phyloP scores from a whole-genome alignment of 495 filamentous ascomycete species.

The Podospora anserina region DNA sequence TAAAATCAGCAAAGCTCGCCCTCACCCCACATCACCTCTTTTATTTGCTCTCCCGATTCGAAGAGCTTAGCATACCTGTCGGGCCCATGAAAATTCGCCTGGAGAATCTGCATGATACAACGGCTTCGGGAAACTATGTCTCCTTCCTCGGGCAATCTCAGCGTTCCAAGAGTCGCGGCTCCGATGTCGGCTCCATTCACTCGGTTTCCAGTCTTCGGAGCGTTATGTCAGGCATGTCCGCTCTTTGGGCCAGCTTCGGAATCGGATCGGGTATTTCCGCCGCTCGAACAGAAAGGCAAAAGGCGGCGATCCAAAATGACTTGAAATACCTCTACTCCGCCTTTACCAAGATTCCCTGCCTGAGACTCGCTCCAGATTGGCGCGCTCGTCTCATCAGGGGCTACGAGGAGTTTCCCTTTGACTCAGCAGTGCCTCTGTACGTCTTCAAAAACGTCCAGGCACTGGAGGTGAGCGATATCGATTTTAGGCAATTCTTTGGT shows the following conservation, averaged over 20 bases:
- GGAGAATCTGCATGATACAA: constrained; percentile 88
- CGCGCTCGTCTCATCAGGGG: constrained; percentile 82
- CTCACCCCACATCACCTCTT: constrained; percentile 97
- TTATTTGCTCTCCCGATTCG: constrained; percentile 90
- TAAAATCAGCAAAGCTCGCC: constrained; percentile 86
- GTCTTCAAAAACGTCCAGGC: constrained; percentile 94
- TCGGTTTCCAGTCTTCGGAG: constrained; percentile 96
- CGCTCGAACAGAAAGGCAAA: constrained; percentile 80
- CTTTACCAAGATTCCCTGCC: constrained; percentile 95
- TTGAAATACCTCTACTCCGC: constrained; percentile 95
- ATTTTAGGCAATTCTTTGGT: constrained; percentile 93
- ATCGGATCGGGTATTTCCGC: constrained; percentile 69
- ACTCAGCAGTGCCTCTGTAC: constrained; percentile 91
- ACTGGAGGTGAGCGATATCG: constrained; percentile 89
- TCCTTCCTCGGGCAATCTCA: constrained; percentile 85
- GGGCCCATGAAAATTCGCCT: constrained; percentile 94
- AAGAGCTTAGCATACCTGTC: constrained; percentile 83
- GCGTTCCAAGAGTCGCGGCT: constrained; percentile 67
- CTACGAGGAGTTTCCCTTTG: constrained; percentile 97
- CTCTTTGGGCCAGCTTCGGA: constrained; percentile 85
- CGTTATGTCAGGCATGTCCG: constrained; percentile 93
- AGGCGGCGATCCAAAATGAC: constrained; percentile 77
- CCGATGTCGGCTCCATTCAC: constrained; percentile 85
- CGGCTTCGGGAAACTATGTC: constrained; percentile 85
- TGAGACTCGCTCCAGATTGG: constrained; percentile 84